These are phyloP conservation scores for Hydrangea macrophylla DNA, from an alignment of 148 eudicot genomes.

Conservation along the genomic window DNA sequence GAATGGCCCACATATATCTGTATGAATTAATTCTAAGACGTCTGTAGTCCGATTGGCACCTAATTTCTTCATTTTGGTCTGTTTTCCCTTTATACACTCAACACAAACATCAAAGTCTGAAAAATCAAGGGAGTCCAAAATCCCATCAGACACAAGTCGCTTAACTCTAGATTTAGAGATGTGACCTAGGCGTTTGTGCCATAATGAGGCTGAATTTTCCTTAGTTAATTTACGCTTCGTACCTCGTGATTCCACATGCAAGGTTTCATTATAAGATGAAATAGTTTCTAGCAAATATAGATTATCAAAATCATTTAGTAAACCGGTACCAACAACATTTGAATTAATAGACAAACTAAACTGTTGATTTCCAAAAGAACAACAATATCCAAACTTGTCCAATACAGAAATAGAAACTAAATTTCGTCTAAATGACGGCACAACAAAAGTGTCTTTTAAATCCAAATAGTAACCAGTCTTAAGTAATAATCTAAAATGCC, in stretches of 20 bases:
- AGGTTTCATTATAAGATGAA: neutral
- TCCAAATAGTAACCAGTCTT: neutral
- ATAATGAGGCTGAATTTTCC: too few relatives aligned
- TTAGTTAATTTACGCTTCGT: too few relatives aligned
- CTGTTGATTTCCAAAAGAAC: too few relatives aligned
- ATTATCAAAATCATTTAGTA: neutral
- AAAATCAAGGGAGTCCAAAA: too few relatives aligned
- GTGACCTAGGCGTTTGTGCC: neutral
- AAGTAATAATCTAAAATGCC: neutral
- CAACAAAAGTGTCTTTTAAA: constrained; percentile 4
- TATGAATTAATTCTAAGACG: neutral
- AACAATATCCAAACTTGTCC: constrained; percentile 6
- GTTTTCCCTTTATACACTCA: too few relatives aligned
- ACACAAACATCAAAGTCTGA: too few relatives aligned
- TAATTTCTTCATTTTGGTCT: neutral
- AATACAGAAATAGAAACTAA: constrained; percentile 7
- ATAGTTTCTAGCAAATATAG: constrained; percentile 1
- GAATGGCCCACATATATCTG: too few relatives aligned
- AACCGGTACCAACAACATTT: neutral
- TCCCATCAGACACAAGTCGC: neutral
- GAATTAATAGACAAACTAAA: neutral
- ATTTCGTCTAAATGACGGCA: constrained; percentile 10
- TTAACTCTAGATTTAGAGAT: neutral
- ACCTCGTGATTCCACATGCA: neutral
- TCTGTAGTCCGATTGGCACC: neutral